Conservation (phyloP, 345 rosid genomes). For the Microcos paniculata region DNA sequence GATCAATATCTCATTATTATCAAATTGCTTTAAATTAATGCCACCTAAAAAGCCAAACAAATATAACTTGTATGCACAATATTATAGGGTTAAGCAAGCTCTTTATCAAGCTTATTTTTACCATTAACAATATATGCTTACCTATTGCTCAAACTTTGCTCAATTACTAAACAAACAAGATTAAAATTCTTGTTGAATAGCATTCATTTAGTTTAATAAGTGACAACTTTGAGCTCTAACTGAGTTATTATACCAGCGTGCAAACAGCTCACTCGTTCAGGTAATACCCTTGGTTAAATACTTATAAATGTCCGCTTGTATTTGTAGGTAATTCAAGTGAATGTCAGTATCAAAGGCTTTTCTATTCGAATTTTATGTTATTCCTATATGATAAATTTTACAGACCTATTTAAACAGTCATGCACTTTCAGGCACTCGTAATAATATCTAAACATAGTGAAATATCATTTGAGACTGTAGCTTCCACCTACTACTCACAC, state of each 20-base stretch:
- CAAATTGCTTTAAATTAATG: background rate
- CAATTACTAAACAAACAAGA: background rate
- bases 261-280: background rate
- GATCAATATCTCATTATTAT: background rate
- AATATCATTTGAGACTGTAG: no score
- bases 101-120: background rate
- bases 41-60: background rate
- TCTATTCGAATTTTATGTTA: background rate
- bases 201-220: background rate
- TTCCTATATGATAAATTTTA: background rate
- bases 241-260: background rate
- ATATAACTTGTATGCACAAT: background rate
- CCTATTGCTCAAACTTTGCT: background rate
- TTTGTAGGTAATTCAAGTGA: background rate
- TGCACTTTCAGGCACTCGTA: no score
- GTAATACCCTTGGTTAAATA: background rate
- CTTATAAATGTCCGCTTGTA: background rate
- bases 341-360: background rate
- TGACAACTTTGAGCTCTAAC: background rate
- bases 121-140: background rate
- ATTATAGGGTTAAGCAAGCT: background rate
- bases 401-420: background rate
- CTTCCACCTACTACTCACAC: no score
- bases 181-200: background rate
- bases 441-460: no score